These are phyloP conservation scores for Metschnikowia lochheadii DNA, from an alignment of 805 yeast species.

Conservation along the genomic window DNA sequence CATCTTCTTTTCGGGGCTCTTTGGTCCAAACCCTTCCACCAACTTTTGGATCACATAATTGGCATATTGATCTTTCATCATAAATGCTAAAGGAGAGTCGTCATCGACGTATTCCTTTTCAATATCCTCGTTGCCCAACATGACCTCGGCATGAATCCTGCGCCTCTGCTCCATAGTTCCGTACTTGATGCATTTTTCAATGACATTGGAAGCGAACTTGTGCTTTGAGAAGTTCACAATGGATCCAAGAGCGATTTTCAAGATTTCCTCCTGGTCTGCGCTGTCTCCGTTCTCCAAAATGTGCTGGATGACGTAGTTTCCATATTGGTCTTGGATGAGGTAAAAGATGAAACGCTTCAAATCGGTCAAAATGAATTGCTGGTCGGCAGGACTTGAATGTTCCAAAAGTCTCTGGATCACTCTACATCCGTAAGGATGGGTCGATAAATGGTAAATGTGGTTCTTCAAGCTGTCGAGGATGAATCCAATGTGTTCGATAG, in stretches of 20 bases:
- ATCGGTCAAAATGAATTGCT: slow-evolving; percentile 62
- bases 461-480: slow-evolving; percentile 66
- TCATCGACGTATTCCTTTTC: slow-evolving; percentile 50
- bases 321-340: slow-evolving; percentile 92
- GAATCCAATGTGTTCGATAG: slow-evolving; percentile 64
- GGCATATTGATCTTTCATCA: slow-evolving; percentile 98
- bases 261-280: slow-evolving; percentile 57
- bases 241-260: slow-evolving; percentile 63
- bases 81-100: slow-evolving; percentile 68
- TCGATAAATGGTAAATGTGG: slow-evolving; percentile 78
- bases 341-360: slow-evolving; percentile 67
- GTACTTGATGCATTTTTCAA: slow-evolving; percentile 83
- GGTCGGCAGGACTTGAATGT: slow-evolving; percentile 63
- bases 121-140: slow-evolving; percentile 48
- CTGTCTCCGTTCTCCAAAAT: slow-evolving; percentile 78
- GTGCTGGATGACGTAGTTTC: slow-evolving; percentile 96
- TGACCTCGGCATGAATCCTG: slow-evolving; percentile 61
- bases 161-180: slow-evolving; percentile 63
- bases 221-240: slow-evolving; percentile 87
- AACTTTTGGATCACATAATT: slow-evolving; percentile 95
- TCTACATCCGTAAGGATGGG: slow-evolving; percentile 97
- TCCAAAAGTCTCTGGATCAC: slow-evolving; percentile 92
- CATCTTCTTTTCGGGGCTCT: slow-evolving; percentile 59
- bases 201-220: slow-evolving; percentile 96
- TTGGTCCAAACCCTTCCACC: slow-evolving; percentile 67